phyloP scores from a whole-genome alignment of 2,329 filamentous ascomycete genomes.

The Didymella pinodella region DNA sequence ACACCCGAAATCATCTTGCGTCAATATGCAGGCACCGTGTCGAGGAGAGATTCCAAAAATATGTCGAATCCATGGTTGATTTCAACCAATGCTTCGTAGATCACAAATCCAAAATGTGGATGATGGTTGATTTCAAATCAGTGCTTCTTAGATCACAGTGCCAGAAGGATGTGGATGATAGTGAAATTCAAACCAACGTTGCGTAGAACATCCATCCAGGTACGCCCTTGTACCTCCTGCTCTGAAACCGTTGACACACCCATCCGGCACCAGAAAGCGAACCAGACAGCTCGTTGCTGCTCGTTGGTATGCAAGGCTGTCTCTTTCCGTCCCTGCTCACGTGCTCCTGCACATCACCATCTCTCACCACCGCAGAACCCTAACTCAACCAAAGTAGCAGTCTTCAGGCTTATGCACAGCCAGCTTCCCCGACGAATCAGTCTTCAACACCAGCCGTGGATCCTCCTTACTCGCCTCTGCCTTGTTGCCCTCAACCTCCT shows the following conservation, averaged over 20 bases:
- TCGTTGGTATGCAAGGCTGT: slow-evolving; percentile 8
- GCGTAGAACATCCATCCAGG: not conserved
- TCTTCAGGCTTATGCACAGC: slow-evolving; percentile 56
- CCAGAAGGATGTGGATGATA: too few relatives aligned
- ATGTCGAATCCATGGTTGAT: not conserved
- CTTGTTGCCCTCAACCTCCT: slow-evolving; percentile 53
- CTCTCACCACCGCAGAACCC: not conserved
- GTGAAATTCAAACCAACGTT: too few relatives aligned
- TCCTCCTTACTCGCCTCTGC: slow-evolving; percentile 55
- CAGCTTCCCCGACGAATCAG: slow-evolving; percentile 51
- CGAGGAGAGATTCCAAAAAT: not conserved
- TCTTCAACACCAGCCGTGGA: slow-evolving; percentile 54
- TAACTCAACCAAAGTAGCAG: slow-evolving; percentile 50
- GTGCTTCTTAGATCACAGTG: too few relatives aligned
- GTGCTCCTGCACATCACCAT: not conserved
- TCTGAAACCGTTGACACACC: slow-evolving; percentile 12
- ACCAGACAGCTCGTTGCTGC: slow-evolving; percentile 9
- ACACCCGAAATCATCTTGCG: not conserved
- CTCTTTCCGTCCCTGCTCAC: slow-evolving; percentile 8
- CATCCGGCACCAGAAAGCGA: not conserved
- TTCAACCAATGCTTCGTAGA: slow-evolving; percentile 1
- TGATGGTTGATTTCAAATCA: too few relatives aligned
- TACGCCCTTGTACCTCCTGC: not conserved
- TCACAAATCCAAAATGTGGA: not conserved
- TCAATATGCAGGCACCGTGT: not conserved